A percentile compares a stretch with the other conserved stretches of the same genome.
phyloP scores from a whole-genome alignment of 1,139 yeast genomes.

The Wickerhamiella infanticola region DNA sequence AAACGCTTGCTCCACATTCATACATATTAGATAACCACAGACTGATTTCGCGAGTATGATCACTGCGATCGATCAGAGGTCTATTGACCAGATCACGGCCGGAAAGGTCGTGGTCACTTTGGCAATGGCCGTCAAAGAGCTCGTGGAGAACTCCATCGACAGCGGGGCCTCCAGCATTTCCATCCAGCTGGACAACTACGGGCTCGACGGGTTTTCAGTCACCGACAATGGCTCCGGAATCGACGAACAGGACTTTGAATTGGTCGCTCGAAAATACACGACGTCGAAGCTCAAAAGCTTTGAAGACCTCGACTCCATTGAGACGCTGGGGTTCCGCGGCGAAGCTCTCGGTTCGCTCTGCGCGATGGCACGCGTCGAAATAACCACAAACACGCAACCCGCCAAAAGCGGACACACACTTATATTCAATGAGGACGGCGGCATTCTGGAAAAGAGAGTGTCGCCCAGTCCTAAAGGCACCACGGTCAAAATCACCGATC shows the following conservation, averaged over 20 bases:
- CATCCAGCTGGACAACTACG: conserved; percentile 50
- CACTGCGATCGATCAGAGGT: conserved; percentile 28
- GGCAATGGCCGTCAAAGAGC: conserved; percentile 63
- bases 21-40: background rate
- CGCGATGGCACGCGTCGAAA: conserved; percentile 9
- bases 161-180: conserved; percentile 58
- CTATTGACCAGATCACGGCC: conserved; percentile 65
- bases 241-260: conserved; percentile 40
- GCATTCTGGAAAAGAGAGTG: background rate
- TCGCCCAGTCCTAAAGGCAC: conserved; percentile 33
- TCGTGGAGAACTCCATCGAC: conserved; percentile 76
- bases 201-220: conserved; percentile 45
- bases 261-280: conserved; percentile 53
- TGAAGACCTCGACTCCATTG: conserved; percentile 34
- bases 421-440: conserved; percentile 9
- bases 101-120: conserved; percentile 86
- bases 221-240: conserved; percentile 43
- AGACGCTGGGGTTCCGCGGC: conserved; percentile 28
- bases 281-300: conserved; percentile 58
- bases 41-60: conserved; percentile 12
- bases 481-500: conserved; percentile 29
- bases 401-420: conserved; percentile 3
- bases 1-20: conserved; percentile 5
- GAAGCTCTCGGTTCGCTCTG: conserved; percentile 18
- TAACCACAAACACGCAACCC: conserved; percentile 7